These are phyloP conservation scores for Botrytis medusae DNA, from an alignment of 2,329 filamentous ascomycete genomes.

Conservation along the genomic window DNA sequence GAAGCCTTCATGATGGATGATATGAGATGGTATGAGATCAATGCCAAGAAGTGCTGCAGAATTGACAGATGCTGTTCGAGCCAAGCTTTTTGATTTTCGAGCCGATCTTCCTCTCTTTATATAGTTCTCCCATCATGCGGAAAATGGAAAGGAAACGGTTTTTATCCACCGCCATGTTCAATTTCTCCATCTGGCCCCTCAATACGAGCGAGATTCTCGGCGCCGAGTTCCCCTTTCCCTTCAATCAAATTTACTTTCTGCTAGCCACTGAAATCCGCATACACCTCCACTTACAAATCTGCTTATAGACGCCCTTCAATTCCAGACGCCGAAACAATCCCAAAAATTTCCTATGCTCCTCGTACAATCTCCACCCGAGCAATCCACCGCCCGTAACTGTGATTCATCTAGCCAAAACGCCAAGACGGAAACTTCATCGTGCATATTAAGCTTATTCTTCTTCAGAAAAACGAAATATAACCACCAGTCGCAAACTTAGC, in stretches of 20 bases:
- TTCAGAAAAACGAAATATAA: background rate
- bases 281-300: background rate
- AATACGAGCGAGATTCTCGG: background rate
- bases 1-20: slow-evolving; percentile 15
- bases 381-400: background rate
- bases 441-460: background rate
- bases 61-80: background rate
- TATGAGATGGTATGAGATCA: background rate
- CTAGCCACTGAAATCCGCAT: background rate
- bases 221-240: background rate
- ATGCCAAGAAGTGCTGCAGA: slow-evolving; percentile 1
- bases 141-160: background rate
- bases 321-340: background rate
- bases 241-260: background rate
- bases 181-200: slow-evolving; percentile 1
- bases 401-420: background rate
- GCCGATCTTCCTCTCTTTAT: background rate
- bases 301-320: background rate
- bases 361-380: slow-evolving; percentile 6
- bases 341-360: background rate
- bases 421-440: slow-evolving; percentile 9
- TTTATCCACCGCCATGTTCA: background rate
- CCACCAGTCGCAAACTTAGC: background rate
- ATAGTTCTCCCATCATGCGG: background rate
- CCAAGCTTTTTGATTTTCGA: background rate